phyloP scores from a whole-genome alignment of 345 rosid genomes.

The Raphanus raphanistrum region DNA sequence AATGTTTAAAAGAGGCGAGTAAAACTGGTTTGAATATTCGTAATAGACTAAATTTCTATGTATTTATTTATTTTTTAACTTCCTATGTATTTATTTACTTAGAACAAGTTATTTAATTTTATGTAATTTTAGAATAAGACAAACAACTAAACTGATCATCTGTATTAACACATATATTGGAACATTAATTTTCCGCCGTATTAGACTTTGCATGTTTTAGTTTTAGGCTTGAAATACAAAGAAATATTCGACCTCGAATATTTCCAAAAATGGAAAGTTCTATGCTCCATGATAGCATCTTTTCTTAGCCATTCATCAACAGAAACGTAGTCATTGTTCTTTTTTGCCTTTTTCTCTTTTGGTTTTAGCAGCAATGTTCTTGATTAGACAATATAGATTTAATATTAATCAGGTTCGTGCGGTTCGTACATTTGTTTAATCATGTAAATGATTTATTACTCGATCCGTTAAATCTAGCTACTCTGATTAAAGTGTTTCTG shows the following conservation, averaged over 20 bases:
- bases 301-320: slow-evolving; percentile 31
- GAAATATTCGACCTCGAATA: slow-evolving; percentile 11
- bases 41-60: neutral
- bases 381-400: slow-evolving; percentile 23
- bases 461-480: neutral
- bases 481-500: neutral
- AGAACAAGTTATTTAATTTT: neutral
- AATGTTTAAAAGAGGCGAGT: neutral
- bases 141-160: neutral
- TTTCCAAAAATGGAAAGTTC: slow-evolving; percentile 30
- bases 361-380: slow-evolving; percentile 1
- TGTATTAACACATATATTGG: neutral
- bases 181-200: neutral
- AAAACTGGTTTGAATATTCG: neutral
- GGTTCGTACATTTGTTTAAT: slow-evolving; percentile 1
- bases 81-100: too few relatives aligned
- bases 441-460: neutral
- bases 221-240: neutral
- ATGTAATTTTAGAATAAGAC: neutral
- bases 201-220: neutral
- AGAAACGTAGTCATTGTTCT: slow-evolving; percentile 18
- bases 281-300: slow-evolving; percentile 24
- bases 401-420: slow-evolving; percentile 2
- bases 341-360: neutral
- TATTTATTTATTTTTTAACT: too few relatives aligned